These are phyloP conservation scores for Phoma sp. DNA, from an alignment of 2,329 filamentous ascomycete genomes.

Conservation along the genomic window DNA sequence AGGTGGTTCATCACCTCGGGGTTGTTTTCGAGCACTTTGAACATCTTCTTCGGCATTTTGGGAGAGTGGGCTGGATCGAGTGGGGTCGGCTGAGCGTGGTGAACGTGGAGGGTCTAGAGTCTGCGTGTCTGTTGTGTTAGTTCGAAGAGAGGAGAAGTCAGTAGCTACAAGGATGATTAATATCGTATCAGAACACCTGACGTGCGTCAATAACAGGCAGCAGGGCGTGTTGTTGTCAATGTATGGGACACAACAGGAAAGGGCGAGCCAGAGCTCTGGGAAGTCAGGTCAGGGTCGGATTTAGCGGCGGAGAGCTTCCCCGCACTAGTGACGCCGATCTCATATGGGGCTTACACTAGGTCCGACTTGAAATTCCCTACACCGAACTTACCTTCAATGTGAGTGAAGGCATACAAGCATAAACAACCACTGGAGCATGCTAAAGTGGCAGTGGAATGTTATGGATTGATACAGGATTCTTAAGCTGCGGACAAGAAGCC, in stretches of 20 bases:
- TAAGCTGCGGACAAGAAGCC: too few relatives aligned
- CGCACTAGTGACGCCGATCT: background rate
- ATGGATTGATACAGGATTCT: too few relatives aligned
- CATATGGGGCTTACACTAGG: conserved; percentile 2
- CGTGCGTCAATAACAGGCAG: background rate
- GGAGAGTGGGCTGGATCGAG: background rate
- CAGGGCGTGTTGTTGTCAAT: conserved; percentile 1
- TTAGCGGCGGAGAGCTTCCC: background rate
- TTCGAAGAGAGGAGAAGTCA: background rate
- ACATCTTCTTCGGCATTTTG: conserved; percentile 38
- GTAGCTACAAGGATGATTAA: background rate
- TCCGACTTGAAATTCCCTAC: too few relatives aligned
- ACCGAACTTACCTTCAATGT: too few relatives aligned
- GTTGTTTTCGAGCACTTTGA: conserved; percentile 56
- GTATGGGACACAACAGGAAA: background rate
- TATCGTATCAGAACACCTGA: background rate
- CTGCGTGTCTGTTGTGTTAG: background rate
- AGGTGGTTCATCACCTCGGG: conserved; percentile 60
- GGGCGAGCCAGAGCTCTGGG: background rate
- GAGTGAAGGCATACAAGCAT: too few relatives aligned
- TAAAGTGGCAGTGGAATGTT: too few relatives aligned
- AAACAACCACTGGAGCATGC: too few relatives aligned
- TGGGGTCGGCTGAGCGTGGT: background rate
- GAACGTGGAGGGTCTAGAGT: background rate
- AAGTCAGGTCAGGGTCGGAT: background rate